Evolutionary conservation across 768 basidiomycete genomes (phyloP).

Genomic region (Lactarius akahatsu): DNA sequence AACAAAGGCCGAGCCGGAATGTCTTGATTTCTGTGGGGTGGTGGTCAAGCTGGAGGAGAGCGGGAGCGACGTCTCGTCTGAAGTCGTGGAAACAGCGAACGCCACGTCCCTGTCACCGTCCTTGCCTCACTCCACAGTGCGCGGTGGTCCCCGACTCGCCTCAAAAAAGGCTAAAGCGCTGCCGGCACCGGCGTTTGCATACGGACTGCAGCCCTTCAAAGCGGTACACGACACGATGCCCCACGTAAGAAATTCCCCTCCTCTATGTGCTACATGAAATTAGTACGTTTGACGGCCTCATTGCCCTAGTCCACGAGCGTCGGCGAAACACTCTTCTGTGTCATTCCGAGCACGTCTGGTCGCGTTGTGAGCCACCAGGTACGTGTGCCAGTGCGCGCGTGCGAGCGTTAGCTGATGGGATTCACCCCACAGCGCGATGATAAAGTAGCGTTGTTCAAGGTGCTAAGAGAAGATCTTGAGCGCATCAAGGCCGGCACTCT

Average conservation of each 20-base stretch:
- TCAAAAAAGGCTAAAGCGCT: slow-evolving; percentile 16
- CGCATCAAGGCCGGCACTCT: slow-evolving; percentile 13
- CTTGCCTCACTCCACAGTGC: background rate
- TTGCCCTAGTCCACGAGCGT: slow-evolving; percentile 15
- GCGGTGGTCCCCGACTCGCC: background rate
- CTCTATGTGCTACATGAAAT: background rate
- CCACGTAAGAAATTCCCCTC: background rate
- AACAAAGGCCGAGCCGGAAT: background rate
- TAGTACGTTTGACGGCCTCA: slow-evolving; percentile 8
- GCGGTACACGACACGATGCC: slow-evolving; percentile 38
- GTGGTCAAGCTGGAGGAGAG: background rate
- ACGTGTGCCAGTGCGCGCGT: slow-evolving; percentile 24
- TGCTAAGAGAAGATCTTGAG: slow-evolving; percentile 8
- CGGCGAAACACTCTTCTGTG: slow-evolving; percentile 68
- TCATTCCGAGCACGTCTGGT: slow-evolving; percentile 75
- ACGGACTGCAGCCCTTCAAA: slow-evolving; percentile 54
- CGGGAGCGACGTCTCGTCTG: background rate
- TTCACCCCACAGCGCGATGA: slow-evolving; percentile 10
- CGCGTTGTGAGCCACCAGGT: slow-evolving; percentile 73
- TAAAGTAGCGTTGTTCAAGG: slow-evolving; percentile 22
- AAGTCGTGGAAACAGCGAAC: too few relatives aligned
- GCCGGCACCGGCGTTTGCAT: slow-evolving; percentile 30
- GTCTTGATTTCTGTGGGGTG: background rate
- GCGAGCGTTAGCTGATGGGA: background rate
- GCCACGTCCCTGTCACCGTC: too few relatives aligned